Evolutionary conservation across 2,329 filamentous ascomycete genomes (phyloP).

Genomic region (Biscogniauxia sp.): DNA sequence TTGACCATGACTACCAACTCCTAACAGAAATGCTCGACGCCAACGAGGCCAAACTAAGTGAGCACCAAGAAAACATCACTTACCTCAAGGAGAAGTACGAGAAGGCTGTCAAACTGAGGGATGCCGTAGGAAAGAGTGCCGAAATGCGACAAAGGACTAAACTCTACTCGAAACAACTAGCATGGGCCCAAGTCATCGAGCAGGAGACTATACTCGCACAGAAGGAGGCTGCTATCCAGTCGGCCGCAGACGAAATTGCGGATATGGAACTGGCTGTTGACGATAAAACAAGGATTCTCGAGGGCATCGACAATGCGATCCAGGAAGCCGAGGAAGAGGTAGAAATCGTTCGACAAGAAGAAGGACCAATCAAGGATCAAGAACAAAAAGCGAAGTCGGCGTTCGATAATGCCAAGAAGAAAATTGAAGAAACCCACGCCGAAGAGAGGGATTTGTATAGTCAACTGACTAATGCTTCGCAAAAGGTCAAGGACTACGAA

Average conservation of each 20-base stretch:
- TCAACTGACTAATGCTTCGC: slow-evolving; percentile 53
- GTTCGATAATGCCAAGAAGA: slow-evolving; percentile 51
- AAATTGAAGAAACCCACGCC: slow-evolving; percentile 53
- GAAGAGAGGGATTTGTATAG: slow-evolving; percentile 65
- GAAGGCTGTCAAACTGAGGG: slow-evolving; percentile 62
- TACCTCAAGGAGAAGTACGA: slow-evolving; percentile 57
- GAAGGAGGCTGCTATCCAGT: slow-evolving; percentile 27
- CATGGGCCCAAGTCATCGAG: slow-evolving; percentile 85
- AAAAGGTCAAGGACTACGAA: slow-evolving; percentile 45
- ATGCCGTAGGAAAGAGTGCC: slow-evolving; percentile 64
- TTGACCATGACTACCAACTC: slow-evolving; percentile 87
- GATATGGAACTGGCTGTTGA: slow-evolving; percentile 34
- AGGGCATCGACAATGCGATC: slow-evolving; percentile 45
- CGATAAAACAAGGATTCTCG: slow-evolving; percentile 49
- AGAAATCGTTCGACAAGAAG: slow-evolving; percentile 44
- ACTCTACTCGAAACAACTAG: slow-evolving; percentile 63
- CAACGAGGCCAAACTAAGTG: slow-evolving; percentile 62
- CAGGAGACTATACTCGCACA: slow-evolving; percentile 57
- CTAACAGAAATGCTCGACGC: slow-evolving; percentile 76
- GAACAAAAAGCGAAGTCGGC: slow-evolving; percentile 48
- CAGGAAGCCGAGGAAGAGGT: slow-evolving; percentile 38
- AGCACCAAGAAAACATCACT: slow-evolving; percentile 61
- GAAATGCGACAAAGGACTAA: slow-evolving; percentile 60
- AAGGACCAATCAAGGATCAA: slow-evolving; percentile 44
- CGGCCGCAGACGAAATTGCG: slow-evolving; percentile 36